Conservation (phyloP, 345 rosid genomes). For the Brassica incana region DNA sequence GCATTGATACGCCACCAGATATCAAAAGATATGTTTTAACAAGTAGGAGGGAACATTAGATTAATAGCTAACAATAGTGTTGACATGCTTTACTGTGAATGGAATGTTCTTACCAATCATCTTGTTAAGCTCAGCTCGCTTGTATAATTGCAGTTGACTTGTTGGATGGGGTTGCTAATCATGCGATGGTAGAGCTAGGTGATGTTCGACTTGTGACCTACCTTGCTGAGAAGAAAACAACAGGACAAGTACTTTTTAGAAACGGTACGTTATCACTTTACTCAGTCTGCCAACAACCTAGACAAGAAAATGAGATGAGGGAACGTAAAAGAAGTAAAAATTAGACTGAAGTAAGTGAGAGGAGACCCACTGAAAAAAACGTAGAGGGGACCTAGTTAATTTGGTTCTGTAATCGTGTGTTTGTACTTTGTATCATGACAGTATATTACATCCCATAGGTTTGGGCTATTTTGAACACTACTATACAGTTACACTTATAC, state of each 20-base stretch:
- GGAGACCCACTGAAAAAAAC: not conserved
- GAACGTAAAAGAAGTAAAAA: not conserved
- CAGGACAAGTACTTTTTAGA: conserved; percentile 67
- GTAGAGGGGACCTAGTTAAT: not conserved
- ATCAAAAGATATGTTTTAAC: not conserved
- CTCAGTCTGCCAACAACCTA: conserved; percentile 14
- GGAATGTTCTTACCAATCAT: conserved; percentile 19
- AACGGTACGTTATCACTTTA: conserved; percentile 53
- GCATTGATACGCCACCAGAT: conserved; percentile 11
- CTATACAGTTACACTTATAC: not conserved
- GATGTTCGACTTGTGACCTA: conserved; percentile 63
- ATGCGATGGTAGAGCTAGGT: conserved; percentile 77
- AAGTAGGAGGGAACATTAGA: not conserved
- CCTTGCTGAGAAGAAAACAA: conserved; percentile 83
- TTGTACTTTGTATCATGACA: not conserved
- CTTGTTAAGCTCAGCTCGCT: not conserved
- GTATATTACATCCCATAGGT: conserved; percentile 12
- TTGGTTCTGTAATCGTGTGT: not conserved
- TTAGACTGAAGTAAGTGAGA: conserved; percentile 6
- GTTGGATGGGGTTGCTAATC: conserved; percentile 76
- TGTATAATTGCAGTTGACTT: conserved; percentile 59
- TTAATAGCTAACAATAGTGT: conserved; percentile 4
- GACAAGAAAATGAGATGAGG: not conserved
- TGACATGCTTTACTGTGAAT: conserved; percentile 11
- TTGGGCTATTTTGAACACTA: not conserved